These are phyloP conservation scores for Epichloe sibirici DNA, from an alignment of 2,329 filamentous ascomycete genomes.

Conservation along the genomic window DNA sequence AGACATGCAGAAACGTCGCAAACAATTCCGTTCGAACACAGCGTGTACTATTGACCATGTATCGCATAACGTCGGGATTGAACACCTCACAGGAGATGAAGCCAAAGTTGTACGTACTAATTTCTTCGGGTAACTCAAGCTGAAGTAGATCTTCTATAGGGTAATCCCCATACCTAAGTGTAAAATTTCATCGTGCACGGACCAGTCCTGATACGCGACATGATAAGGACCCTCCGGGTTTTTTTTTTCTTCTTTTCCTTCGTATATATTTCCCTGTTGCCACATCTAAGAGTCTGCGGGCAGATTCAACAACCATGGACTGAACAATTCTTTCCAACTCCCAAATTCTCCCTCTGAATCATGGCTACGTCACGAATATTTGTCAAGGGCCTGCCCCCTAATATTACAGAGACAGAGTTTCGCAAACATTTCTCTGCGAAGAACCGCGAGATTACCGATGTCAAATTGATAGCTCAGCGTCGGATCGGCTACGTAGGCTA, in stretches of 20 bases:
- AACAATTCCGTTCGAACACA: too few relatives aligned
- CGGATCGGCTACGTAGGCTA: constrained; percentile 95
- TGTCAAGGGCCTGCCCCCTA: constrained; percentile 76
- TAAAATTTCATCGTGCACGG: constrained; percentile 10
- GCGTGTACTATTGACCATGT: too few relatives aligned
- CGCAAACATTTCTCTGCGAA: constrained; percentile 72
- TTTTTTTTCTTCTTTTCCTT: constrained; percentile 14
- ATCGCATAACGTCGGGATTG: too few relatives aligned
- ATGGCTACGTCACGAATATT: constrained; percentile 58
- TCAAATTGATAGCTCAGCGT: constrained; percentile 79
- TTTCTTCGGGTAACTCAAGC: too few relatives aligned
- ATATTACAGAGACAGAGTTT: constrained; percentile 73
- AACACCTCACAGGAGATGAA: too few relatives aligned
- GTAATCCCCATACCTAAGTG: not conserved
- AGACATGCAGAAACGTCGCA: too few relatives aligned
- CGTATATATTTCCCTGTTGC: not conserved
- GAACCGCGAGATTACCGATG: constrained; percentile 71
- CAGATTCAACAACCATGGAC: constrained; percentile 4
- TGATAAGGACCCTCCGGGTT: constrained; percentile 16
- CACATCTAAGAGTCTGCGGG: constrained; percentile 5
- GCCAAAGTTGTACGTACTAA: too few relatives aligned
- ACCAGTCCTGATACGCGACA: constrained; percentile 8
- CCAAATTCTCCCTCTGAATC: constrained; percentile 11
- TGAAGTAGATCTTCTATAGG: not conserved
- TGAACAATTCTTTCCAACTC: not conserved